These are phyloP conservation scores for Fagopyrum esculentum DNA, from an alignment of 148 eudicot genomes.

Conservation along the genomic window DNA sequence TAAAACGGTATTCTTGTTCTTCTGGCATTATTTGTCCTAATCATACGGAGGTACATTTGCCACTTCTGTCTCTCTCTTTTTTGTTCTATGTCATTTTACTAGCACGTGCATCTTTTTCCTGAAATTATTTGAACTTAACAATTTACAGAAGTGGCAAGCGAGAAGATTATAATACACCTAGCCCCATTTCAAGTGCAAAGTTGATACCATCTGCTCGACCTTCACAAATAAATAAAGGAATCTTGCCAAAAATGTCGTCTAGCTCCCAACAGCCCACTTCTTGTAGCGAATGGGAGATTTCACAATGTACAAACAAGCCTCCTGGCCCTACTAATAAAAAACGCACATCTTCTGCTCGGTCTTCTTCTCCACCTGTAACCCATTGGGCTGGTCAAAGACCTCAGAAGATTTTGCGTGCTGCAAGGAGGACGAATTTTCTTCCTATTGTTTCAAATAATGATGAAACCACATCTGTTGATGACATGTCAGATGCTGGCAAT, in stretches of 20 bases:
- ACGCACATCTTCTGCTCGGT: conserved; percentile 40
- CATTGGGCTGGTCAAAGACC: conserved; percentile 59
- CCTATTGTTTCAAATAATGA: conserved; percentile 42
- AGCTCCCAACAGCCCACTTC: conserved; percentile 28
- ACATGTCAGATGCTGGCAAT: conserved; percentile 35
- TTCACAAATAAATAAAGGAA: conserved; percentile 45
- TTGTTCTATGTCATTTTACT: neutral
- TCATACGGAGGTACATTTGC: neutral
- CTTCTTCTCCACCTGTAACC: conserved; percentile 56
- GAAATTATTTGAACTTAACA: neutral
- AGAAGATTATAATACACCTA: conserved; percentile 47
- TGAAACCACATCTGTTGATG: conserved; percentile 31
- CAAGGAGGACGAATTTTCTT: conserved; percentile 52
- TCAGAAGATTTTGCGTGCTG: conserved; percentile 59
- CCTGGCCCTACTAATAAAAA: conserved; percentile 43
- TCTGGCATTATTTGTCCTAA: neutral
- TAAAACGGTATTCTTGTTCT: neutral
- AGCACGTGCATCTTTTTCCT: neutral
- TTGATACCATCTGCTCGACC: conserved; percentile 37
- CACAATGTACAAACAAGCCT: conserved; percentile 42
- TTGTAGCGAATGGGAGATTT: conserved; percentile 49
- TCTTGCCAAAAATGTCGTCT: conserved; percentile 40
- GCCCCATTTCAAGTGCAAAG: conserved; percentile 47
- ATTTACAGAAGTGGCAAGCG: conserved; percentile 34
- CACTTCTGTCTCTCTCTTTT: neutral